Conservation (phyloP, 208 protist genomes). For the Angomonas deanei region DNA sequence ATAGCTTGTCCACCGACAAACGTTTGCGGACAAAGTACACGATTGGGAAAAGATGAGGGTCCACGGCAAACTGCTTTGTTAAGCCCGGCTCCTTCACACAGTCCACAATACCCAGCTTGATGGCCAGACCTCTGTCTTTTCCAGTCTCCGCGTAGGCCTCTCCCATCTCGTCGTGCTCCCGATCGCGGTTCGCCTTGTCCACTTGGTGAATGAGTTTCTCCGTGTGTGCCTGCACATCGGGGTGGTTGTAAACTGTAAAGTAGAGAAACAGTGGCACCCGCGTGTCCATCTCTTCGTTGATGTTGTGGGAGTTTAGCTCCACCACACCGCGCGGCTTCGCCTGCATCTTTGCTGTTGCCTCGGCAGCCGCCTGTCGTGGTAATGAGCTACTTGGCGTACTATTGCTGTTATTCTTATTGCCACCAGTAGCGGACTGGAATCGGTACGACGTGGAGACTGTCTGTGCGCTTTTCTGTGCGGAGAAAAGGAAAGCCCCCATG, state of each 20-base stretch:
- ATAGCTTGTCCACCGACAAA: slow-evolving; percentile 59
- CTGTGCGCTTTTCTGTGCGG: no score
- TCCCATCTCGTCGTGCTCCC: slow-evolving; percentile 33
- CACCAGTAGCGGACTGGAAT: neutral
- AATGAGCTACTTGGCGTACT: neutral
- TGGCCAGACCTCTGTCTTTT: slow-evolving; percentile 65
- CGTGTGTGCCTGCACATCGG: slow-evolving; percentile 65
- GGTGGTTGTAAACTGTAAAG: slow-evolving; percentile 74
- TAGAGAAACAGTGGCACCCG: slow-evolving; percentile 79
- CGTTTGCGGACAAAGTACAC: slow-evolving; percentile 80
- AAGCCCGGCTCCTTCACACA: slow-evolving; percentile 62
- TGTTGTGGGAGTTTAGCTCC: slow-evolving; percentile 56
- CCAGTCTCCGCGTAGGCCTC: slow-evolving; percentile 74
- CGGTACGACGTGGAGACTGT: no score
- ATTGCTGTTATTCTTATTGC: neutral
- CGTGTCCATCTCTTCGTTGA: slow-evolving; percentile 64
- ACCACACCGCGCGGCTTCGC: slow-evolving; percentile 42
- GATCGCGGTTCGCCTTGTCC: slow-evolving; percentile 56
- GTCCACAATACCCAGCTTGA: slow-evolving; percentile 82
- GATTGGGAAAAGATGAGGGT: slow-evolving; percentile 79
- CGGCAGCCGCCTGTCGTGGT: neutral
- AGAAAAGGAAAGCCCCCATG: no score
- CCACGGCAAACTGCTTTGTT: slow-evolving; percentile 54
- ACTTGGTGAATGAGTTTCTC: slow-evolving; percentile 56
- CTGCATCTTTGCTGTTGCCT: neutral